Conservation (phyloP, 2,329 filamentous ascomycete species). For the Magnaporthiopsis rhizophila region DNA sequence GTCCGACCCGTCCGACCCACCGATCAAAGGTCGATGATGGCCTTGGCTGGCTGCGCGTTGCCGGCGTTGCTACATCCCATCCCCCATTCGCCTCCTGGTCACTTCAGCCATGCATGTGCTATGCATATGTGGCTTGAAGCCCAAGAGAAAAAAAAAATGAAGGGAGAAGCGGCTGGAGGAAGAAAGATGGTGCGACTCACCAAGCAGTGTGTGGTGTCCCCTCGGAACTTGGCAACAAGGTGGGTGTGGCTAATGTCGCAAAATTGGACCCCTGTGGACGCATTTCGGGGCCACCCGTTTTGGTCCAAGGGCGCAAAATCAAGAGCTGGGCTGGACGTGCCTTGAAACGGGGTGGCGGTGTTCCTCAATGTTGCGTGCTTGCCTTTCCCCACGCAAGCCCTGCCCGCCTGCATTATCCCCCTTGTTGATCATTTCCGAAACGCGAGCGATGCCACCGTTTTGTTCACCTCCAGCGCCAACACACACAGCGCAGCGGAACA, state of each 20-base stretch:
- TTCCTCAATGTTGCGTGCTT: no score
- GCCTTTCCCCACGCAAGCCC: not conserved
- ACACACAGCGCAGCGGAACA: not conserved
- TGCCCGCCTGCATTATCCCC: not conserved
- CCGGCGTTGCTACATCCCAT: not conserved
- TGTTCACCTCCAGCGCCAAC: not conserved
- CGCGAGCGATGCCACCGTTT: not conserved
- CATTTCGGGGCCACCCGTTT: not conserved
- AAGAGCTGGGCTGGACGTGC: not conserved
- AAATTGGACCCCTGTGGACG: not conserved
- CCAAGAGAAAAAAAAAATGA: not conserved
- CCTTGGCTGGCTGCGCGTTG: no score
- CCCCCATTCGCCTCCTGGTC: not conserved
- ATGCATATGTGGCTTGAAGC: not conserved
- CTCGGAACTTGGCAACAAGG: no score
- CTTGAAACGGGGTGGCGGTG: slow-evolving; percentile 8
- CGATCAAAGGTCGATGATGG: not conserved
- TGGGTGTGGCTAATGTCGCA: slow-evolving; percentile 2
- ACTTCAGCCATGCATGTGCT: not conserved
- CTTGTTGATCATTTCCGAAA: slow-evolving; percentile 6
- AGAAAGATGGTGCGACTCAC: not conserved
- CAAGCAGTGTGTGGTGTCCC: not conserved
- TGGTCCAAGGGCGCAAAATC: no score
- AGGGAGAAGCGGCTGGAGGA: not conserved
- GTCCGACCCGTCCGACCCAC: not conserved